Evolutionary conservation across 2,329 filamentous ascomycete species (phyloP).

Genomic region (Pseudofabraea citricarpa): DNA sequence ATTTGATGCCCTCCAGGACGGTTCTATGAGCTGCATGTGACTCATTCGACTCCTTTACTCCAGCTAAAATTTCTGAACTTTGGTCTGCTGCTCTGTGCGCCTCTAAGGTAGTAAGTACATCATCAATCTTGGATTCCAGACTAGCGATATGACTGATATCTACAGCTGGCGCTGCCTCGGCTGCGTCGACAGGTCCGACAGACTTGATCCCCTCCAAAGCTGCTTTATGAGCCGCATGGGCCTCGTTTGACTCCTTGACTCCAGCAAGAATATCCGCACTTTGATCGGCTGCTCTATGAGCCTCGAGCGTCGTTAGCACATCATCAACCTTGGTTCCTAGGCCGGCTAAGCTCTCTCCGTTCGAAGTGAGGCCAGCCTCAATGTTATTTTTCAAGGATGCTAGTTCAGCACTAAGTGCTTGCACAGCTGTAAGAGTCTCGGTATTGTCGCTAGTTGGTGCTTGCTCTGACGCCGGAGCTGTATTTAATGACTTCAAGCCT

Average conservation of each 20-base stretch:
- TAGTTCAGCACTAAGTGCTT: background rate
- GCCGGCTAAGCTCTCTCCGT: background rate
- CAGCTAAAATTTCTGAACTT: slow-evolving; percentile 19
- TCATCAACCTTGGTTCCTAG: slow-evolving; percentile 16
- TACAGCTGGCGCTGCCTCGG: slow-evolving; percentile 5
- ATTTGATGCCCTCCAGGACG: slow-evolving; percentile 13
- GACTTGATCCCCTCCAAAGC: slow-evolving; percentile 17
- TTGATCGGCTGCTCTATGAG: slow-evolving; percentile 13
- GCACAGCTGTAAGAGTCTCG: background rate
- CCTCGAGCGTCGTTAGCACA: slow-evolving; percentile 15
- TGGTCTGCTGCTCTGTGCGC: slow-evolving; percentile 12
- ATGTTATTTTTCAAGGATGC: background rate
- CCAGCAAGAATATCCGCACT: slow-evolving; percentile 17
- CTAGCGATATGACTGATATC: slow-evolving; percentile 7
- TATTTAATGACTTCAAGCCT: slow-evolving; percentile 1
- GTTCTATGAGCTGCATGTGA: slow-evolving; percentile 18
- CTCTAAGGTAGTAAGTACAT: slow-evolving; percentile 16
- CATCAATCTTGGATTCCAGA: slow-evolving; percentile 19
- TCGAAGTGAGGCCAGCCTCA: background rate
- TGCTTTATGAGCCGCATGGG: slow-evolving; percentile 15
- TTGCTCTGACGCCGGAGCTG: background rate
- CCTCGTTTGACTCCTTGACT: slow-evolving; percentile 19
- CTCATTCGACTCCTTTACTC: slow-evolving; percentile 21
- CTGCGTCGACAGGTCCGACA: slow-evolving; percentile 7
- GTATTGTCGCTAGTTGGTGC: background rate